Evolutionary conservation across 1,284 basidiomycete species (phyloP), one percentile per base, ranked within the genome.

Genomic region (Meripilus lineatus): DNA sequence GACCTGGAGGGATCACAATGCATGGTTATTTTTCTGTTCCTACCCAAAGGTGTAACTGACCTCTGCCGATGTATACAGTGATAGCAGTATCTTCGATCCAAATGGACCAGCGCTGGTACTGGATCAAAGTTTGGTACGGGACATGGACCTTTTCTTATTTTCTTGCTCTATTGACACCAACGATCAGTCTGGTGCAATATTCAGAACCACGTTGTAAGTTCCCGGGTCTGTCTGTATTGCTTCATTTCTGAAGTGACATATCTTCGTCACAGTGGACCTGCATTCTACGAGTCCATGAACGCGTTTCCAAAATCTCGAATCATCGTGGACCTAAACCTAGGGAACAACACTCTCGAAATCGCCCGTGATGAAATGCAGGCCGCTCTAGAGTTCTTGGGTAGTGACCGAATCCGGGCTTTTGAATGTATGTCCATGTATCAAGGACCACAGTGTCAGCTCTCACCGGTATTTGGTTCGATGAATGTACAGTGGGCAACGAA

Each of bases 1-100:
- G 64, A 8, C 65, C 65, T 6, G 64, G 65, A 20, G 65, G 65
- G 6, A 65, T 66, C 26, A 64, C 65, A 13, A 58, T 64, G 58
- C 60, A 46, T n/a, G 7, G 52, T 42, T 14, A 6, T 17, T 24
- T 36, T 20, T 4, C 32, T 40, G 2, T 20, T 18, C 21, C 34
- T 40, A 18, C n/a, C 22, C 21, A 23, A 24, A n/a, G 24, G 21
- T 32, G 33, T 20, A 10, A 14, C 18, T 40, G 14, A 11, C 5
- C 14, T 39, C 30, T 20, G 32, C 10, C 28, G 30, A 15, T 25
- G 41, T 24, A 18, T 32, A 2, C 33, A 63, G 59, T 17, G 65
- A 67, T 42, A 65, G 64, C 40, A 58, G 57, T 6, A 57, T 58
- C 5, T 67, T 58, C 40, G 50, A 57, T 25, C 52, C 60, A 2